A percentile compares a stretch with the other conserved stretches of the same genome.
These are phyloP conservation scores for Neonothopanus nambi DNA, from an alignment of 1,284 basidiomycete species.

Conservation along the genomic window DNA sequence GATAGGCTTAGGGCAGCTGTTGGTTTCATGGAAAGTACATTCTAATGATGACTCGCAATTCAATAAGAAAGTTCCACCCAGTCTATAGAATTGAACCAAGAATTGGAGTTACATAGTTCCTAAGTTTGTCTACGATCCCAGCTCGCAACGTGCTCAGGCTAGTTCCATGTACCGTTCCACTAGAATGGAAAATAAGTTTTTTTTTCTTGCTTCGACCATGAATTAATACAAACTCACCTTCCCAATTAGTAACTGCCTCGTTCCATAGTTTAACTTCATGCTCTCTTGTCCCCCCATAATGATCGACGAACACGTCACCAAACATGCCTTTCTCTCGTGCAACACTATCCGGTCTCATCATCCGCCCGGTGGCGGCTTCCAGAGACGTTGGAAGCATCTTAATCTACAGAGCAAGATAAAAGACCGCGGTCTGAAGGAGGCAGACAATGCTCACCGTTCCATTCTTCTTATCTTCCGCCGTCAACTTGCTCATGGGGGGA, in stretches of 20 bases:
- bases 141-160: conserved; percentile 5
- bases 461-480: conserved; percentile 53
- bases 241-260: conserved; percentile 91
- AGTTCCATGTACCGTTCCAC: conserved; percentile 83
- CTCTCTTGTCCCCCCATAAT: conserved; percentile 89
- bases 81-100: neutral
- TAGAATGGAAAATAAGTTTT: conserved; percentile 30
- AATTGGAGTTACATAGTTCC: neutral
- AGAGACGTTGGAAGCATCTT: conserved; percentile 77
- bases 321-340: conserved; percentile 77
- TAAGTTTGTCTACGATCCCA: neutral
- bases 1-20: too few species aligned
- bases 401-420: conserved; percentile 38
- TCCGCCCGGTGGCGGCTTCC: conserved; percentile 75
- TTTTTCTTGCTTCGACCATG: neutral
- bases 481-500: conserved; percentile 68
- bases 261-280: conserved; percentile 89
- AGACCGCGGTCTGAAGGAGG: neutral
- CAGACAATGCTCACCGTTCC: conserved; percentile 47
- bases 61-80: too few species aligned
- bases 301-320: conserved; percentile 89
- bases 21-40: neutral
- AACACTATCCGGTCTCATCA: conserved; percentile 78
- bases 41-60: too few species aligned
- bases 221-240: conserved; percentile 55